Evolutionary conservation across 257 asterid species (phyloP), one percentile per base, ranked within the genome.

Genomic region (Rubia yunnanensis): DNA sequence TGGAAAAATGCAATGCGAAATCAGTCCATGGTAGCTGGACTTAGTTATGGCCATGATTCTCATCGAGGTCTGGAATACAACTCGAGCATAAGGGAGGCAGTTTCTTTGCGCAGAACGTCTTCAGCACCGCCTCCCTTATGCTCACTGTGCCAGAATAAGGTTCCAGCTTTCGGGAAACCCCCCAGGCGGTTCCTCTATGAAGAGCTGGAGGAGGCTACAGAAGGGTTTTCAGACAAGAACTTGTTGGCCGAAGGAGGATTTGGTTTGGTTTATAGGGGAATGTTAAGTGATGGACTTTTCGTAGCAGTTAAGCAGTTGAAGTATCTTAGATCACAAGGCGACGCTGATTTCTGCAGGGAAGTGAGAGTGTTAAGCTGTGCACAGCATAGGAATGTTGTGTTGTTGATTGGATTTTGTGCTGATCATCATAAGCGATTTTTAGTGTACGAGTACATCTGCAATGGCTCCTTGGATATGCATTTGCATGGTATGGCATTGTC

Each of bases 141-240:
- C 76, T 75, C 94, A 20, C 60, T 75, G 46, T 91, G 98, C 73
- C 91, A 86, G 65, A 70, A 77, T 67, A 85, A 79, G 84, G 87
- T 95, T 67, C 98, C 98, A 44, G 73, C 83, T 24, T 88, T 91
- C 68, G 96, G 98, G 72, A 85, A 85, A 72, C 98, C 98, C 7
- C 96, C 96, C 0, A 80, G 79, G 70, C 83, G 74, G 75, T 91
- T 91, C 74, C 69, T 60, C 24, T 91, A 84, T 73, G 70, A 69
- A 71, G 98, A 88, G 86, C 72, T 91, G 46, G 85, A 72, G 44
- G 86, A 82, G 74, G 96, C 96, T 60, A 91, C 94, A 8, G 87
- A 78, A 10, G 80, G 90, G 31, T 91, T 91, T 75, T 83, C 95
- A 7, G 77, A 62, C 48, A 27, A 68, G 46, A 88, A 82, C 66